A percentile compares a stretch with the other conserved stretches of the same genome.
These are phyloP conservation scores for Naganishia vaughanmartiniae DNA, from an alignment of 768 basidiomycete species.

Conservation along the genomic window DNA sequence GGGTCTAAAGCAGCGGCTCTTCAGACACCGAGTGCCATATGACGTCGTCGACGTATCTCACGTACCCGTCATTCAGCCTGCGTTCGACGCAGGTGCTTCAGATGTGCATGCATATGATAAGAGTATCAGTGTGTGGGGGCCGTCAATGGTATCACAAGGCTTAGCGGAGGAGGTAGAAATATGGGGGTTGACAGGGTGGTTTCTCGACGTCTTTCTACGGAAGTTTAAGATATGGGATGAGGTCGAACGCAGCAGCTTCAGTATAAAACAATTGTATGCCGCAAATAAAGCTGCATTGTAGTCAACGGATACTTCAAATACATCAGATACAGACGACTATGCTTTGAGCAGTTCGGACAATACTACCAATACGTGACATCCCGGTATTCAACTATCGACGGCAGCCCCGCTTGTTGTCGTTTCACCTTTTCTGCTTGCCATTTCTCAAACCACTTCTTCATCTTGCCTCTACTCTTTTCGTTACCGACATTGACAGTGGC, in stretches of 20 bases:
- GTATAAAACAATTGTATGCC: background rate
- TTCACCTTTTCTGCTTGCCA: slow-evolving; percentile 81
- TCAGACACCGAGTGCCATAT: slow-evolving; percentile 23
- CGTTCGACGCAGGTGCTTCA: background rate
- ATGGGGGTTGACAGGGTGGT: slow-evolving; percentile 50
- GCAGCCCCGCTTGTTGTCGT: slow-evolving; percentile 54
- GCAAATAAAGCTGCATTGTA: background rate
- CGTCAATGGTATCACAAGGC: background rate
- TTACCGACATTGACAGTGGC: slow-evolving; percentile 66
- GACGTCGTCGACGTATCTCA: slow-evolving; percentile 1
- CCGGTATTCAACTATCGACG: slow-evolving; percentile 47
- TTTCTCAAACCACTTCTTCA: slow-evolving; percentile 73
- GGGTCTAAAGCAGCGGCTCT: slow-evolving; percentile 27
- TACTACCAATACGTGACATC: slow-evolving; percentile 40
- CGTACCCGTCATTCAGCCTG: background rate
- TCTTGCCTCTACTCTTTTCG: slow-evolving; percentile 67
- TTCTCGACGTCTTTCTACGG: slow-evolving; percentile 41
- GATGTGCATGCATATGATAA: background rate
- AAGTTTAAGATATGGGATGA: slow-evolving; percentile 36
- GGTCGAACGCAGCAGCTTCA: background rate
- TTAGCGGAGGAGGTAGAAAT: slow-evolving; percentile 36
- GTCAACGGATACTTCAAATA: background rate
- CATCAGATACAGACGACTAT: background rate
- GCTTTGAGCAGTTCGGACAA: background rate
- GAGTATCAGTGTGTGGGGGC: background rate